These are phyloP conservation scores for Starmerella davenportii DNA, from an alignment of 805 yeast genomes.

Conservation along the genomic window DNA sequence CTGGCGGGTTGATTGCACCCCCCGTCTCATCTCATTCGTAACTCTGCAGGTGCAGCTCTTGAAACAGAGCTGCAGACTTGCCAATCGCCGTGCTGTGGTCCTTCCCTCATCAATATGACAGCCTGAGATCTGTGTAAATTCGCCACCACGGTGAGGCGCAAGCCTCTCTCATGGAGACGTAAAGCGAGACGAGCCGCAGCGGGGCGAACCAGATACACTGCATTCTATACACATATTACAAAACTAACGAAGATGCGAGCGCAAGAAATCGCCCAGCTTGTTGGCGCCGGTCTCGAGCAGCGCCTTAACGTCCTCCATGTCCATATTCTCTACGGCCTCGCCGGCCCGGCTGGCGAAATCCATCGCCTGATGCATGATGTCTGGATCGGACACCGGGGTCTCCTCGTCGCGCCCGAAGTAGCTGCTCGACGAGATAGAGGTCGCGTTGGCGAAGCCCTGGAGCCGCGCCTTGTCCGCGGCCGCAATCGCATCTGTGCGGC, in stretches of 20 bases:
- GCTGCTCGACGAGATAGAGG: conserved; percentile 76
- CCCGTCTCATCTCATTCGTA: too few species aligned
- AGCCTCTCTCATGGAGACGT: too few species aligned
- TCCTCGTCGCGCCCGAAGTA: conserved; percentile 78
- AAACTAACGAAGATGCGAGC: conserved; percentile 45
- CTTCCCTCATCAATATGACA: too few species aligned
- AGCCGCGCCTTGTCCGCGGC: conserved; percentile 56
- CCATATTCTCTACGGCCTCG: conserved; percentile 61
- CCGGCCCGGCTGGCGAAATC: conserved; percentile 16
- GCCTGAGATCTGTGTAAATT: too few species aligned
- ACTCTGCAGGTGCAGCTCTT: too few species aligned
- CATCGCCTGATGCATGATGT: conserved; percentile 18
- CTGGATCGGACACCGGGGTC: conserved; percentile 21
- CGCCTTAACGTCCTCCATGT: conserved; percentile 71
- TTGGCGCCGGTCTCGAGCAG: conserved; percentile 89
- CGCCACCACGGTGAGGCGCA: too few species aligned
- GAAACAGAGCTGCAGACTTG: too few species aligned
- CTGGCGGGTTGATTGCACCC: too few species aligned
- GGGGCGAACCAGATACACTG: too few species aligned
- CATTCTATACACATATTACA: too few species aligned
- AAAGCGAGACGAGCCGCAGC: too few species aligned
- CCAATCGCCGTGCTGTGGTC: too few species aligned
- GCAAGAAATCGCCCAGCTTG: conserved; percentile 63
- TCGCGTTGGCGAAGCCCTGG: conserved; percentile 67
- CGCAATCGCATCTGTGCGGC: conserved; percentile 68